phyloP scores from a whole-genome alignment of 352 stramenopile species.

The Pythium dissotocum region DNA sequence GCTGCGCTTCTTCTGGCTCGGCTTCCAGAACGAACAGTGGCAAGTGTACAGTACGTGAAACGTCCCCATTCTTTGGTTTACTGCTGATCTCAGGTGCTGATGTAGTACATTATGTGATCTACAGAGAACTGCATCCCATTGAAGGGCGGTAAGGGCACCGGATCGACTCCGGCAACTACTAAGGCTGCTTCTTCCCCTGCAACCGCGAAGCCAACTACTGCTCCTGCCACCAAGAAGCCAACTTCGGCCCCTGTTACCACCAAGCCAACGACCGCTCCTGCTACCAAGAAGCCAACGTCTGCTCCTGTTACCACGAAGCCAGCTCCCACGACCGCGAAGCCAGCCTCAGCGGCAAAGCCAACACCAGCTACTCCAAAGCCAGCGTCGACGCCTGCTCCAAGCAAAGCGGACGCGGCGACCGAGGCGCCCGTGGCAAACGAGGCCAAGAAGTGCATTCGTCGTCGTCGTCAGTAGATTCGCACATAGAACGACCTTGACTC shows the following conservation, averaged over 20 bases:
- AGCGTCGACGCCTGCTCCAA: background rate
- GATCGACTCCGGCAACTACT: background rate
- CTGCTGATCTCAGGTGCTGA: background rate
- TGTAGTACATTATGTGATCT: slow-evolving; percentile 10
- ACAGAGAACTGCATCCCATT: background rate
- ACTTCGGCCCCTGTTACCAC: background rate
- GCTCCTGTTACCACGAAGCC: background rate
- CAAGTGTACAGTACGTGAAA: slow-evolving; percentile 22
- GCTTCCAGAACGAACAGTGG: slow-evolving; percentile 17
- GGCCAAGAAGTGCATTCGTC: background rate
- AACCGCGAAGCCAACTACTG: too few species aligned
- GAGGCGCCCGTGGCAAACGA: background rate
- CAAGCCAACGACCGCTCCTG: too few species aligned
- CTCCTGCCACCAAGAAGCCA: background rate
- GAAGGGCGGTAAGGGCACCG: background rate
- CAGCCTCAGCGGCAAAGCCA: background rate
- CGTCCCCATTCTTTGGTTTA: background rate
- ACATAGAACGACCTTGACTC: too few species aligned
- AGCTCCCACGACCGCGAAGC: background rate
- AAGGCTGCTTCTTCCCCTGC: background rate
- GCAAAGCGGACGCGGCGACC: background rate
- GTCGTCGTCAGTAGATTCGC: background rate
- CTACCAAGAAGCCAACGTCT: too few species aligned
- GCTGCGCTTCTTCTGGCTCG: slow-evolving; percentile 24
- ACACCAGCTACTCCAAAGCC: background rate